Conservation (phyloP, 2,329 filamentous ascomycete genomes). For the Aspergillus puulaauensis region DNA sequence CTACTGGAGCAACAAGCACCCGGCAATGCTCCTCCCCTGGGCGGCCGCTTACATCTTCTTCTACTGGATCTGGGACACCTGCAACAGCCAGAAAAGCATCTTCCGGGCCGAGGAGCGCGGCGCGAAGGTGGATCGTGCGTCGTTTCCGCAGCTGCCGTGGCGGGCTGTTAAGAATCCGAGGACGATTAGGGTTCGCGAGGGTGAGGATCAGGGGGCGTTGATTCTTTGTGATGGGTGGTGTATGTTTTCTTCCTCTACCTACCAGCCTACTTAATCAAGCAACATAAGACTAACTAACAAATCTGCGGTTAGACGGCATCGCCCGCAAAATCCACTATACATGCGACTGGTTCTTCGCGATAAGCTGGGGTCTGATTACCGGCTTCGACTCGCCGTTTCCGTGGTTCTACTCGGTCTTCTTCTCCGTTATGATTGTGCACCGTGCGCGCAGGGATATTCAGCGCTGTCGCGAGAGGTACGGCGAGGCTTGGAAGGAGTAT, state of each 20-base stretch:
- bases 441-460: slow-evolving; percentile 72
- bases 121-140: slow-evolving; percentile 64
- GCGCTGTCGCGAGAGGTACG: slow-evolving; percentile 73
- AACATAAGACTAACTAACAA: background rate
- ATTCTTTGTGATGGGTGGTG: slow-evolving; percentile 85
- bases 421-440: slow-evolving; percentile 74
- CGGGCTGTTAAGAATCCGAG: slow-evolving; percentile 76
- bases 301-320: slow-evolving; percentile 54
- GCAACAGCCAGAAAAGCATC: slow-evolving; percentile 88
- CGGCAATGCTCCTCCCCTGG: slow-evolving; percentile 60
- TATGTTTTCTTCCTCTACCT: slow-evolving; percentile 31
- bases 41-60: slow-evolving; percentile 72
- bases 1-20: slow-evolving; percentile 59
- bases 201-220: slow-evolving; percentile 62
- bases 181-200: slow-evolving; percentile 61
- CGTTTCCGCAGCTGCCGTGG: slow-evolving; percentile 87
- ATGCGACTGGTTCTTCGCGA: slow-evolving; percentile 74
- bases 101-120: slow-evolving; percentile 80
- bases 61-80: slow-evolving; percentile 91
- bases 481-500: slow-evolving; percentile 78
- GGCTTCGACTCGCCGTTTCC: slow-evolving; percentile 79
- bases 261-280: background rate
- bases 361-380: slow-evolving; percentile 74
- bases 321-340: slow-evolving; percentile 79
- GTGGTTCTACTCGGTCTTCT: slow-evolving; percentile 86